Percentiles rank a stretch among this genome's conserved stretches.
Evolutionary conservation across 2,329 filamentous ascomycete genomes (phyloP).

Genomic region (Hypoxylon sp.): DNA sequence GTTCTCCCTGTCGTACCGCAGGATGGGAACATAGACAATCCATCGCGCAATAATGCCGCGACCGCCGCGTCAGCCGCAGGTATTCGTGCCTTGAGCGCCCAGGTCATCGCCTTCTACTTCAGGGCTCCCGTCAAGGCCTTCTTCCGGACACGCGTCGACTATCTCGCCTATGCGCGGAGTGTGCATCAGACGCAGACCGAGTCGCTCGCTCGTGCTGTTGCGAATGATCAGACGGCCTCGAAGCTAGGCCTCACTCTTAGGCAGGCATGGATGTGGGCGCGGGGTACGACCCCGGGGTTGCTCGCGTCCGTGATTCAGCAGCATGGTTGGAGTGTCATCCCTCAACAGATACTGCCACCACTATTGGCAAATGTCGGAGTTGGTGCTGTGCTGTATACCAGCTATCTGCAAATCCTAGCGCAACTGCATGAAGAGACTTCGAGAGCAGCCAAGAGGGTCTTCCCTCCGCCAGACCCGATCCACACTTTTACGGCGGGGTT

Average conservation of each 20-base stretch:
- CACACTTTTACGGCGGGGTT: constrained; percentile 79
- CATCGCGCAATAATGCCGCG: constrained; percentile 67
- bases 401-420: constrained; percentile 78
- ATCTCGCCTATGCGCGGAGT: constrained; percentile 70
- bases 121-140: constrained; percentile 92
- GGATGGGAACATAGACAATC: constrained; percentile 60
- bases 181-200: constrained; percentile 63
- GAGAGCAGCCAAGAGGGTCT: constrained; percentile 70
- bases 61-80: constrained; percentile 87
- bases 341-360: constrained; percentile 82
- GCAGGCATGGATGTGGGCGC: constrained; percentile 64
- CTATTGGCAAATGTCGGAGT: constrained; percentile 80
- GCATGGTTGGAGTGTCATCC: constrained; percentile 81
- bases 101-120: constrained; percentile 91
- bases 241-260: constrained; percentile 53
- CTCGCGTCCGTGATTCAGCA: constrained; percentile 75
- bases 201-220: constrained; percentile 55
- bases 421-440: constrained; percentile 74
- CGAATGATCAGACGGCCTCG: constrained; percentile 54
- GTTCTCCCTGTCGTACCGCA: constrained; percentile 62
- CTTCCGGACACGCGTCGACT: constrained; percentile 91
- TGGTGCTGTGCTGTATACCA: constrained; percentile 80
- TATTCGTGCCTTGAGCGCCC: constrained; percentile 84
- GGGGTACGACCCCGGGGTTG: constrained; percentile 77
- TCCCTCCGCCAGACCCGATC: constrained; percentile 73